Base-by-base conservation (phyloP, 768 basidiomycete species). In the Podaxis sp. region DNA sequence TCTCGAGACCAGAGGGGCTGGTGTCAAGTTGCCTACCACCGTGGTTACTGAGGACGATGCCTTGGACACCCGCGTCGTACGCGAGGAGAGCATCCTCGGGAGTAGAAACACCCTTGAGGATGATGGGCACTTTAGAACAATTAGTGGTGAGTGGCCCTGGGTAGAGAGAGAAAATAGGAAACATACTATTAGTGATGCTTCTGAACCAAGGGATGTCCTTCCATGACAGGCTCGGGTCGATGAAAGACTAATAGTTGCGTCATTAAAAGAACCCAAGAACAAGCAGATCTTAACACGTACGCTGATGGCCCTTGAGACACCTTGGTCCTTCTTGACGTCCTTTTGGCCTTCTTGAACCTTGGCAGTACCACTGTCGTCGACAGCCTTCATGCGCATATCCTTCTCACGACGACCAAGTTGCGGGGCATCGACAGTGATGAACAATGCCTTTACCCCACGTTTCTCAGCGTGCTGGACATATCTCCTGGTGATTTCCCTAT, bases 381-480 rank as follows among this genome's bases (percentile, higher is more conserved):
- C 93, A 65, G 97, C 98, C 71, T 95, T 96, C 87, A 91, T 91
- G 26, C 96, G 83, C 95, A 99, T 98, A 71, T 99, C 96, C 86
- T 96, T 95, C 73, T 96, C 95, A 63, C 96, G 84, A 13, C 95
- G 85, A 48, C 96, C 96, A 11, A 99, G 87, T 68, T 97, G 95
- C 7, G 96, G 96, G 0, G 96, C 96, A 76, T 99, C 96, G 33
- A 99, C 96, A 0, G 96, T 98, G 73, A 99, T 97, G 75, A 99
- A 98, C n/a, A 99, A 79, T 3, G 84, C 96, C 73, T 95, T 96
- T 71, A 99, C 84, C 1, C 96, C 96, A 33, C 95, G 86, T 65
- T 83, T 79, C 76, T 95, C 94, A 0, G 97, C 97, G 66, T 96
- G 93, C 68, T 92, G 86, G 0, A 99, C 92, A 57, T 95, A 86